These are phyloP conservation scores for Termitomyces sp. DNA, from an alignment of 768 basidiomycete species.

Conservation along the genomic window DNA sequence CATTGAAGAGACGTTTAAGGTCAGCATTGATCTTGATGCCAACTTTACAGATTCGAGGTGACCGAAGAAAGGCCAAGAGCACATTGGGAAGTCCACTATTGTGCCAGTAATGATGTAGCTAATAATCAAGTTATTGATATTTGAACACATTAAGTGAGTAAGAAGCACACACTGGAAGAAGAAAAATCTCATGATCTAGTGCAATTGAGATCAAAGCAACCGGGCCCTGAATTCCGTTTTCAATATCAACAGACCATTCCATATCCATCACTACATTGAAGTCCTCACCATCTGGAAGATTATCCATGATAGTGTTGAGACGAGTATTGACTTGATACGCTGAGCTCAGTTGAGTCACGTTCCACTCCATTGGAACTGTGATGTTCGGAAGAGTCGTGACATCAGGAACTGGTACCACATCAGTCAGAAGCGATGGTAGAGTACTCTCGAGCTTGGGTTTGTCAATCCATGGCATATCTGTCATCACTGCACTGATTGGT, in stretches of 20 bases:
- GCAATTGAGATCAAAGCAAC: constrained; percentile 14
- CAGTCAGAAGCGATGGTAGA: constrained; percentile 7
- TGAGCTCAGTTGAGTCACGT: background rate
- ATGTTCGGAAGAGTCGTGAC: background rate
- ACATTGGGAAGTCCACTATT: background rate
- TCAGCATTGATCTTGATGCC: no score
- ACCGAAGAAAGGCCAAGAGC: background rate
- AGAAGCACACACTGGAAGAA: background rate
- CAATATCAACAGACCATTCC: constrained; percentile 15
- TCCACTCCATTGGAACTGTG: background rate
- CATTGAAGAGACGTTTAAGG: background rate
- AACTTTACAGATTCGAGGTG: no score
- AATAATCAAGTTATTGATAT: background rate
- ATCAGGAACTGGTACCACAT: constrained; percentile 10
- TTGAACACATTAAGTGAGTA: background rate
- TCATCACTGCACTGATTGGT: no score
- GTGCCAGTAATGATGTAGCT: background rate
- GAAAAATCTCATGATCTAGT: background rate
- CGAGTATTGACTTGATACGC: background rate
- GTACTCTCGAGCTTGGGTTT: constrained; percentile 15
- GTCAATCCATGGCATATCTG: constrained; percentile 26
- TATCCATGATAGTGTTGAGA: background rate
- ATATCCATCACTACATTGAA: constrained; percentile 14
- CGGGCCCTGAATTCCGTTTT: constrained; percentile 13
- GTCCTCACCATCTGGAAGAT: background rate